These are phyloP conservation scores for Saturnispora bothae DNA, from an alignment of 805 yeast genomes.

Conservation along the genomic window DNA sequence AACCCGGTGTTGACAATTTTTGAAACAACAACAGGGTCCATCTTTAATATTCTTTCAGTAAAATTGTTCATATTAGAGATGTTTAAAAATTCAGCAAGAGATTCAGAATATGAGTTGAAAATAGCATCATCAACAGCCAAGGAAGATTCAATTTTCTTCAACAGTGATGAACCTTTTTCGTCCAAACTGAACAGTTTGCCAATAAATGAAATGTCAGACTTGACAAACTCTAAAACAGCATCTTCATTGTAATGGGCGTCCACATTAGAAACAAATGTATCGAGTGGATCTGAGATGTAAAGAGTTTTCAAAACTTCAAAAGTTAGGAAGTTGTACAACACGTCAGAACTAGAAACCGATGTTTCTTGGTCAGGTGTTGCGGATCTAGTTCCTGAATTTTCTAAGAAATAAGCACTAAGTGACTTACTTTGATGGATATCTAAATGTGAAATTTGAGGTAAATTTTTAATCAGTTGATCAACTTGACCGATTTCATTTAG, in stretches of 20 bases:
- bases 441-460: constrained; percentile 9
- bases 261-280: constrained; percentile 18
- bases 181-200: constrained; percentile 10
- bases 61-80: too few species aligned
- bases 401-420: constrained; percentile 1
- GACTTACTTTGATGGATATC: constrained; percentile 9
- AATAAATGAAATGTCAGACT: constrained; percentile 12
- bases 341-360: constrained; percentile 4
- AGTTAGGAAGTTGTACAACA: constrained; percentile 26
- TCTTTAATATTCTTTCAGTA: background rate
- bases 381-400: constrained; percentile 20
- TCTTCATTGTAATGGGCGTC: constrained; percentile 16
- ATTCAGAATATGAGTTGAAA: background rate
- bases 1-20: background rate
- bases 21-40: background rate
- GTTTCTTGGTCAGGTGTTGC: constrained; percentile 5
- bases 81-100: background rate
- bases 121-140: constrained; percentile 11
- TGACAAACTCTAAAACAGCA: constrained; percentile 13
- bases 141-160: constrained; percentile 18
- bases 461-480: constrained; percentile 3
- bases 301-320: constrained; percentile 27
- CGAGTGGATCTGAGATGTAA: constrained; percentile 19
- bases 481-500: constrained; percentile 3
- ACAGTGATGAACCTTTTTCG: background rate